These are phyloP conservation scores for Ramaria rubella DNA, from an alignment of 768 basidiomycete species.

Conservation along the genomic window DNA sequence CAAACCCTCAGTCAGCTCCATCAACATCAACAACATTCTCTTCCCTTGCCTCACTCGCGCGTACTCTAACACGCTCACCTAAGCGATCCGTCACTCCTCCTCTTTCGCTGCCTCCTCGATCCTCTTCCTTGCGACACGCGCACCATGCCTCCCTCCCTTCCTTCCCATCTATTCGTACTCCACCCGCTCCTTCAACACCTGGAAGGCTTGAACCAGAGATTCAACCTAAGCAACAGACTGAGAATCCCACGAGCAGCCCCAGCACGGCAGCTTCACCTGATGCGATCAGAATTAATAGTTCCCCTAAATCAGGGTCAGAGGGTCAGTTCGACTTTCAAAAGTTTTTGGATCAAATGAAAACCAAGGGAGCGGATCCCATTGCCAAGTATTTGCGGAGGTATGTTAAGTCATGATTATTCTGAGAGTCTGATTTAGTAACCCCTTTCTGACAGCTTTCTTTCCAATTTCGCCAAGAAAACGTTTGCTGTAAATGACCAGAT, in stretches of 20 bases:
- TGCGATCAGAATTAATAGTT: neutral
- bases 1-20: conserved; percentile 22
- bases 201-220: neutral
- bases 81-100: conserved; percentile 42
- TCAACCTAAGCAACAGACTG: neutral
- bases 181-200: neutral
- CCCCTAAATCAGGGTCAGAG: conserved; percentile 7
- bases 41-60: conserved; percentile 60
- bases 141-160: conserved; percentile 9
- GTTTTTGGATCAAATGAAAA: conserved; percentile 93
- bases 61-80: conserved; percentile 53
- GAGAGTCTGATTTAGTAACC: neutral
- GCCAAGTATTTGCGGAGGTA: conserved; percentile 94
- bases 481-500: conserved; percentile 92
- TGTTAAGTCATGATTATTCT: conserved; percentile 28
- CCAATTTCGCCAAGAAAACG: conserved; percentile 86
- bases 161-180: neutral
- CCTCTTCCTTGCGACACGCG: conserved; percentile 1
- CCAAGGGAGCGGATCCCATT: conserved; percentile 80
- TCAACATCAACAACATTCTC: conserved; percentile 44
- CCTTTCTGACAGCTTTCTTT: conserved; percentile 63
- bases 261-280: neutral
- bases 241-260: neutral
- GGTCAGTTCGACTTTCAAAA: conserved; percentile 80
- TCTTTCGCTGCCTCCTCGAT: conserved; percentile 15